Base-by-base conservation (phyloP, 2,329 filamentous ascomycete species). In the Furcasterigmium furcatum region DNA sequence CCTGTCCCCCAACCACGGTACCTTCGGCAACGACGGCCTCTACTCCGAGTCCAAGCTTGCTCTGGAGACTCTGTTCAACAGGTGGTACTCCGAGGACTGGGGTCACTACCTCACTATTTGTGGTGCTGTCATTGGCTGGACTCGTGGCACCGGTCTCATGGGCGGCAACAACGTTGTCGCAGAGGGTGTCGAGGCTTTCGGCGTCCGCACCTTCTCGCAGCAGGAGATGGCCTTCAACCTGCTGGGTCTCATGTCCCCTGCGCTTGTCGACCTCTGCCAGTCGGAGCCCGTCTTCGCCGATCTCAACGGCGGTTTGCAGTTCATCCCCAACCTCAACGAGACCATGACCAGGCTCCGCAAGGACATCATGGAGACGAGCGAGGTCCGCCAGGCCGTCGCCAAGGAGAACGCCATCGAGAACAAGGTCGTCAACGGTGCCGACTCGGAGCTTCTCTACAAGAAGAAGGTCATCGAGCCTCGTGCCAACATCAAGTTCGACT, bases 211-310 rank as follows among this genome's bases (percentile, higher is more conserved):
- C 4, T 99, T 99, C 77, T 97, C 92, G 9, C 94, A 97, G 72
- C 91, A 96, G 66, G 94, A 99, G 70, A 99, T 99, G 94, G 94
- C 94, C 14, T 99, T 99, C 79, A 99, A 99, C 71, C 72, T 99
- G 55, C 82, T 99, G 38, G 92, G 94, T 56, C 81, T 99, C 44
- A 96, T 99, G 94, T 88, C 91, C 2, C 91, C 94, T 30, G 80
- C 85, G 22, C 88, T 99, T 58, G 91, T 96, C 56, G 91, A 99
- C 63, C 81, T 99, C 36, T 99, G 94, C 77, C 94, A 99, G 73
- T 77, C 82, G 38, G 90, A 97, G 72, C 95, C 94, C 10, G 91
- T 99, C 48, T 97, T 94, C 70, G 94, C 94, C 52, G 94, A 99
- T 69, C 77, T 99, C 43, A 99, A 99, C 71, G 94, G 95, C 62